Percentiles rank a stretch among this genome's conserved stretches.
These are phyloP conservation scores for Calonectria henricotiae DNA, from an alignment of 2,329 filamentous ascomycete genomes.

Conservation along the genomic window DNA sequence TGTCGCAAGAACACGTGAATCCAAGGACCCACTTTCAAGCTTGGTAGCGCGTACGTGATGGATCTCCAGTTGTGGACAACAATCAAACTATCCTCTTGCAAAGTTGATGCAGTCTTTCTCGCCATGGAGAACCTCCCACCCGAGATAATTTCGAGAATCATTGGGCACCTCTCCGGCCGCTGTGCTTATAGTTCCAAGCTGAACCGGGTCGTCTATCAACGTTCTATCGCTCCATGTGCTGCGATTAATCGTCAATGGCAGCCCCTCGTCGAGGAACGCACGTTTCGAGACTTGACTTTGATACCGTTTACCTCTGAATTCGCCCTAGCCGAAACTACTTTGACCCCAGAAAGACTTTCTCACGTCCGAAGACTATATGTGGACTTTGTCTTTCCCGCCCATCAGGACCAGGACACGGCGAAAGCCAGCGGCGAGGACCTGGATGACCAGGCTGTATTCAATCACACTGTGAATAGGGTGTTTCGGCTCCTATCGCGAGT, in stretches of 20 bases:
- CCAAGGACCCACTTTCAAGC: too few species aligned
- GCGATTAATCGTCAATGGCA: slow-evolving; percentile 1
- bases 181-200: background rate
- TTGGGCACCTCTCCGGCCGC: background rate
- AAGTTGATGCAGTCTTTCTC: too few species aligned
- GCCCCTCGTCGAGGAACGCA: background rate
- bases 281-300: slow-evolving; percentile 1
- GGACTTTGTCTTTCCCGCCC: slow-evolving; percentile 6
- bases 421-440: background rate
- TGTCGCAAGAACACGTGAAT: too few species aligned
- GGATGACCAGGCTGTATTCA: background rate
- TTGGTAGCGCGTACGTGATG: too few species aligned
- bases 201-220: background rate
- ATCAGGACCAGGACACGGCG: background rate
- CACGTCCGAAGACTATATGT: background rate
- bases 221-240: background rate
- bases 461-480: background rate
- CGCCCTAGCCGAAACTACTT: background rate
- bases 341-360: slow-evolving; percentile 6
- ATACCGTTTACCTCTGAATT: background rate
- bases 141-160: slow-evolving; percentile 1
- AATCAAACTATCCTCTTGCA: too few species aligned
- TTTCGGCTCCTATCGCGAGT: background rate
- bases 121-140: slow-evolving; percentile 10
- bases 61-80: too few species aligned